phyloP scores from a whole-genome alignment of 441 rosid genomes.

The Cnidoscolus chayamansa region DNA sequence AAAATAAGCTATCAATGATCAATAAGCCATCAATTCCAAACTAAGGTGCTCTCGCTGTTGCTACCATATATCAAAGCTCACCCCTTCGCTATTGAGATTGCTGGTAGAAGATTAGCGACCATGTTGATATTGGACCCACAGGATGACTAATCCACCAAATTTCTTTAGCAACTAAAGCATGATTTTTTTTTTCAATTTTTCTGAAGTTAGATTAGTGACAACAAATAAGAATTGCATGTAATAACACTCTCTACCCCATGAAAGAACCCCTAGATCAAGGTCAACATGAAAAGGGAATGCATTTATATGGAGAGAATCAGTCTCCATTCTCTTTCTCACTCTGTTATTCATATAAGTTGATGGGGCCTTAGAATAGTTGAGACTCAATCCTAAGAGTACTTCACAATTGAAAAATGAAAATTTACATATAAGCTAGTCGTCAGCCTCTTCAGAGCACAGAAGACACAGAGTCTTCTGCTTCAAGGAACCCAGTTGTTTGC shows the following conservation, averaged over 20 bases:
- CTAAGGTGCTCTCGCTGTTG: slow-evolving; percentile 4
- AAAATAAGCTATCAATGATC: slow-evolving; percentile 12
- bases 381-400: background rate
- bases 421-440: background rate
- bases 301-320: background rate
- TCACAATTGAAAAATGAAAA: slow-evolving; percentile 3
- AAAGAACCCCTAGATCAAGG: background rate
- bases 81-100: background rate
- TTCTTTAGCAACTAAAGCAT: slow-evolving; percentile 11
- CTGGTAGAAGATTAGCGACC: background rate
- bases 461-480: background rate
- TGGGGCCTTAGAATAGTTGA: background rate
- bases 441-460: background rate
- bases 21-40: slow-evolving; percentile 18
- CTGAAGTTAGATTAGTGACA: background rate
- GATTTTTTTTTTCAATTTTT: background rate
- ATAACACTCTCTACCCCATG: background rate
- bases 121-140: background rate
- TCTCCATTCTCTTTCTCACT: background rate
- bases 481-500: slow-evolving; percentile 6
- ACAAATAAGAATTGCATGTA: background rate
- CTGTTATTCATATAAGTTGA: background rate
- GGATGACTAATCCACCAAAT: slow-evolving; percentile 3
- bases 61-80: slow-evolving; percentile 1
- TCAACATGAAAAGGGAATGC: background rate